Evolutionary conservation across 768 basidiomycete species (phyloP).

Genomic region (Boletus vinaceobasis): DNA sequence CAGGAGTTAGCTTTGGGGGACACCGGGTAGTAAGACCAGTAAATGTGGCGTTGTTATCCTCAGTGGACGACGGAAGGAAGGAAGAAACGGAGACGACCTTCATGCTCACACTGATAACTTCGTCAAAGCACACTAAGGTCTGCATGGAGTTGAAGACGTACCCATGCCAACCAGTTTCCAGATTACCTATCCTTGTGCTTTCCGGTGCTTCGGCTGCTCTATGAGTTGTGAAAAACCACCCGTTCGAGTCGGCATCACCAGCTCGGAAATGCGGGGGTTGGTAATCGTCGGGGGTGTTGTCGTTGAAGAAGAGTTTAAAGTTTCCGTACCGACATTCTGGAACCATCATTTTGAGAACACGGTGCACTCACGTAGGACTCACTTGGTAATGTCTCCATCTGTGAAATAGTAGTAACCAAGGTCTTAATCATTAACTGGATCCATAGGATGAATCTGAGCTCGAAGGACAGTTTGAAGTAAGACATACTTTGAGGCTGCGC

Average conservation of each 20-base stretch:
- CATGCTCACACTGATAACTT: slow-evolving; percentile 55
- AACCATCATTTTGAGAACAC: neutral
- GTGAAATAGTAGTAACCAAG: slow-evolving; percentile 71
- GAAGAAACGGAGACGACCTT: slow-evolving; percentile 70
- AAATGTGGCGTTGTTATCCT: slow-evolving; percentile 56
- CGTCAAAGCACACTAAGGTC: neutral
- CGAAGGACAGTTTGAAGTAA: neutral
- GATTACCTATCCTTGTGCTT: slow-evolving; percentile 60
- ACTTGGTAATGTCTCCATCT: slow-evolving; percentile 81
- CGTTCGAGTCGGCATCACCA: slow-evolving; percentile 69
- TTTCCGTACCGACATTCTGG: slow-evolving; percentile 80
- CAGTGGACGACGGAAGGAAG: slow-evolving; percentile 62
- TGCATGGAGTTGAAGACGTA: slow-evolving; percentile 25
- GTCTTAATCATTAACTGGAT: slow-evolving; percentile 70
- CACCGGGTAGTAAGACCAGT: slow-evolving; percentile 40
- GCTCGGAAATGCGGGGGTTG: slow-evolving; percentile 79
- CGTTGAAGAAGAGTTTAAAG: slow-evolving; percentile 84
- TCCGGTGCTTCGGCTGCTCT: slow-evolving; percentile 70
- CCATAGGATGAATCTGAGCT: neutral
- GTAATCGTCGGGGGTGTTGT: slow-evolving; percentile 75
- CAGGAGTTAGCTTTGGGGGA: slow-evolving; percentile 47
- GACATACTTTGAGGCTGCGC: slow-evolving; percentile 66
- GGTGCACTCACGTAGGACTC: slow-evolving; percentile 22
- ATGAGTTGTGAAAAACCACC: slow-evolving; percentile 81
- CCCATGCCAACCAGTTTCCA: slow-evolving; percentile 75